A percentile compares a stretch with the other conserved stretches of the same genome.
phyloP scores from a whole-genome alignment of 2,329 filamentous ascomycete species.

The Sporothrix luriei region DNA sequence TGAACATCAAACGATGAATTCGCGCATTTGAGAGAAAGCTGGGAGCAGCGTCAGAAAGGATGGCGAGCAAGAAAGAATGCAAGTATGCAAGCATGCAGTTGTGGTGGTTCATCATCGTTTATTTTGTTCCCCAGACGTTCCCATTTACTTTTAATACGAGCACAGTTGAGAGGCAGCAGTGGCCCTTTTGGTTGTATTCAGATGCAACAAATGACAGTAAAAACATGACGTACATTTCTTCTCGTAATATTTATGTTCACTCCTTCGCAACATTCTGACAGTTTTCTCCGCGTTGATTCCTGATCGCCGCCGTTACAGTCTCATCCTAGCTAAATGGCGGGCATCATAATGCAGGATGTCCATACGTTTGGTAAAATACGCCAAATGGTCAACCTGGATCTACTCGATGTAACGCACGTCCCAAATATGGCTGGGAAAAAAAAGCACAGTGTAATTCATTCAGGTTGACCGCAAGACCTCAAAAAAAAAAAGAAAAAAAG shows the following conservation, averaged over 20 bases:
- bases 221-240: not conserved
- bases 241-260: not conserved
- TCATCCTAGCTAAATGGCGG: not conserved
- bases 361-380: too few relatives aligned
- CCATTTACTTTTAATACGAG: not conserved
- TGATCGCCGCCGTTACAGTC: slow-evolving; percentile 3
- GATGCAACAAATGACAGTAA: not conserved
- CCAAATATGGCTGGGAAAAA: too few relatives aligned
- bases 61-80: not conserved
- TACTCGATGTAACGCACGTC: too few relatives aligned
- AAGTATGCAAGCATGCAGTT: not conserved
- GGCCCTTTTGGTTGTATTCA: not conserved
- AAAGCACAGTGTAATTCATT: too few relatives aligned
- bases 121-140: too few relatives aligned
- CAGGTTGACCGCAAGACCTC: too few relatives aligned
- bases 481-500: too few relatives aligned
- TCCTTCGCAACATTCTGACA: not conserved
- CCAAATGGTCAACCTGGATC: too few relatives aligned
- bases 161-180: not conserved
- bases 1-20: not conserved
- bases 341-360: not conserved
- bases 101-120: too few relatives aligned
- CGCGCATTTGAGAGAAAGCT: not conserved
- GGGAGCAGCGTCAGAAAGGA: not conserved
- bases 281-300: not conserved